Evolutionary conservation across 2,329 filamentous ascomycete species (phyloP), one percentile per base, ranked within the genome.

Genomic region (Hymenoscyphus occultus): DNA sequence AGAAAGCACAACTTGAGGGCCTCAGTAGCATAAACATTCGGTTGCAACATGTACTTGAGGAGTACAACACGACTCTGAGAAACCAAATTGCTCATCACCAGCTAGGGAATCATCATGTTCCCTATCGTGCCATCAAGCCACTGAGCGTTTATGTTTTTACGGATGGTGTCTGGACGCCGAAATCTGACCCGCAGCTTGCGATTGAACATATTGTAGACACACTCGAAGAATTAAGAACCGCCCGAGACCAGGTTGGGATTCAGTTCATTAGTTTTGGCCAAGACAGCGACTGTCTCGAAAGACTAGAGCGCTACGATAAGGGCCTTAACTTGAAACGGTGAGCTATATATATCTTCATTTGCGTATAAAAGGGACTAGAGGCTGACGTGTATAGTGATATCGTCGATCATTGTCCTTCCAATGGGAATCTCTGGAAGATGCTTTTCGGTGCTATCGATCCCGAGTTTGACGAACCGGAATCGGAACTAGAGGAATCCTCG

Each of bases 251-350:
- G 32, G 60, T 71, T 32, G 67, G 70, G 0, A 66, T 71, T 10
- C 64, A 71, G 54, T 71, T 71, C 32, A 70, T 71, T 12, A 65
- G 62, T 35, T 71, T 70, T 40, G 70, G 68, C 1, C 56, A 67
- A 13, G 42, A 69, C 57, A 0, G 22, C 2, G 31, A 13, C 1
- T 62, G 61, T 1, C 59, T 68, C 2, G 32, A 59, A 31, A 42
- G 64, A 5, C 13, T 71, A 22, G 12, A 59, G n/a, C 1, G 39
- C 16, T 39, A 63, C 1, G 70, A 70, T 45, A 39, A 56, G 13
- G 22, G 56, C 10, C 56, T 69, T 5, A 60, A 28, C 1, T 28
- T 64, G 40, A 35, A 60, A n/a, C 39, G 60, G 68, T 70, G 60
- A n/a, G n/a, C n/a, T n/a, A n/a, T n/a, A n/a, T n/a, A n/a, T n/a